Evolutionary conservation across 345 rosid genomes (phyloP).

Genomic region (Litchi chinensis): DNA sequence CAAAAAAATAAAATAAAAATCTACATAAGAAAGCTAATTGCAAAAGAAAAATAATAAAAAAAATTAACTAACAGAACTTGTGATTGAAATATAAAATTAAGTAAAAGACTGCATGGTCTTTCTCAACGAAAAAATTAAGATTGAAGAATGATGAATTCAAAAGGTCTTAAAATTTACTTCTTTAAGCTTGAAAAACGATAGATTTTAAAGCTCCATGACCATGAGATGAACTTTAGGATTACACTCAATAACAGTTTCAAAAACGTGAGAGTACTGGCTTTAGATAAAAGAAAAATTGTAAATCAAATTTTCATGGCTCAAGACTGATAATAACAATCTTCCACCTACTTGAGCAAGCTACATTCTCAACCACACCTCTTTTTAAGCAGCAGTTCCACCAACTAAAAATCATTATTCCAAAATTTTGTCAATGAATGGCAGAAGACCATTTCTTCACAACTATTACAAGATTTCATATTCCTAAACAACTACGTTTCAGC

Average conservation of each 20-base stretch:
- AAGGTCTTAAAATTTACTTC: background rate
- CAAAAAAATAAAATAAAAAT: slow-evolving; percentile 5
- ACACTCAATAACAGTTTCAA: too few species aligned
- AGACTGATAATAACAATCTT: background rate
- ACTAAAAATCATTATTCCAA: slow-evolving; percentile 5
- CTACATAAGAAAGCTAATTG: background rate
- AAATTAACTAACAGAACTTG: background rate
- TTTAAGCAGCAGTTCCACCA: background rate
- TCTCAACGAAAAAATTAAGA: background rate
- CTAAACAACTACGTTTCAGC: background rate
- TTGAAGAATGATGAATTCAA: background rate
- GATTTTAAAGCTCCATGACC: background rate
- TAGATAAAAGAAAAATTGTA: too few species aligned
- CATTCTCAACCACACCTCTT: background rate
- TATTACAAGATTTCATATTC: background rate
- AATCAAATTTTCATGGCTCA: background rate
- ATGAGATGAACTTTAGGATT: too few species aligned
- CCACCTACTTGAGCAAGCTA: background rate
- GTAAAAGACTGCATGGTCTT: background rate
- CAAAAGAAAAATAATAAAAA: background rate
- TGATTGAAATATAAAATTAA: background rate
- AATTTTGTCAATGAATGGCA: background rate
- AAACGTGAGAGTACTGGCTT: too few species aligned
- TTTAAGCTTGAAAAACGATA: background rate
- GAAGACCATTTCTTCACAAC: background rate